Base-by-base conservation (phyloP, 345 rosid species). In the sweet orange (Citrus sinensis) region DNA sequence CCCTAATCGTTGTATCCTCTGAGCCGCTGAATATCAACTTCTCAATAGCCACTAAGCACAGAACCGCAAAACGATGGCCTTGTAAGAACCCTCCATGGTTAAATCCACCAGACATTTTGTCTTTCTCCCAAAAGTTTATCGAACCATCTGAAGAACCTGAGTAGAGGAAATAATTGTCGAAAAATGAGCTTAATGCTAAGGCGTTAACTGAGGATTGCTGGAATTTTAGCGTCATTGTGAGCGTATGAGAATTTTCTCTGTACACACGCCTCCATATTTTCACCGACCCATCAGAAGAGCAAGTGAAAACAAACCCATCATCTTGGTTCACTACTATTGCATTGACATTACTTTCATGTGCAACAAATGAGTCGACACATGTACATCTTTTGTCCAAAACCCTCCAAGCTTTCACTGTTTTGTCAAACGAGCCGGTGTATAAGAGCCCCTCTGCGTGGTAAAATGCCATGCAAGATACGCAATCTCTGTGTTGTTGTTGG, bases 61-160 rank as follows among this genome's bases (percentile, higher is more conserved):
- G 84, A 20, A 89, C 87, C 0, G 84, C 75, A 56, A 83, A 86
- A 0, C 85, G 75, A 34, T 87, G 90, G 14, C 90, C 92, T 70
- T 86, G 89, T 34, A 89, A 79, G 81, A 89, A 85, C 35, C 92
- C 89, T 14, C 87, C 84, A 24, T 87, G 89, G 80, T 85, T 87
- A 39, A 86, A 89, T 72, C 90, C 66, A 2, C 87, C 80, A 0
- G 90, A 87, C 63, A 83, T 69, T 75, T 54, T 85, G 79, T 89
- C 90, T 64, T 85, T 89, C 82, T 87, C 90, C 90, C 90, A 87
- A 14, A 89, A 89, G 70, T 83, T 85, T 54, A 86, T 86, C 24
- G 77, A 76, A 2, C 92, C 90, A 42, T 86, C 90, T 0, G 89
- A 89, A 2, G 86, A 83, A 8, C 89, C 90, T 2, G 89, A 87